Percentiles rank a stretch among this genome's conserved stretches.
Evolutionary conservation across 192 early-diverging fungal genomes (phyloP).

Genomic region (Coemansia sp.): DNA sequence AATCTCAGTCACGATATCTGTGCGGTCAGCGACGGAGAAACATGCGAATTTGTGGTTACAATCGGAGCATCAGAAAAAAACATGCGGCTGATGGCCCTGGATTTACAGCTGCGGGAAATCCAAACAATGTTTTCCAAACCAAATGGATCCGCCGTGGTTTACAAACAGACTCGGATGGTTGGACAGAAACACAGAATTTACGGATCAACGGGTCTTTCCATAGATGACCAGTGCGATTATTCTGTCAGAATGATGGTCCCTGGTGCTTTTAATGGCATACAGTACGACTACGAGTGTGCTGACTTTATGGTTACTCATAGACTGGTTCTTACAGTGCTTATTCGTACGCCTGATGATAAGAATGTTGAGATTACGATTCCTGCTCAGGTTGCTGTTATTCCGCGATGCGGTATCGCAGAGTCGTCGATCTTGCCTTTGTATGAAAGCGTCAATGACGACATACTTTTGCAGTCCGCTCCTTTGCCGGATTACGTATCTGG

Average conservation of each 20-base stretch:
- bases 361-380: slow-evolving; percentile 20
- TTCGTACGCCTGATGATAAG: slow-evolving; percentile 14
- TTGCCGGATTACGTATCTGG: neutral
- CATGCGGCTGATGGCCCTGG: slow-evolving; percentile 8
- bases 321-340: slow-evolving; percentile 14
- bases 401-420: slow-evolving; percentile 8
- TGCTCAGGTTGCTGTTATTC: slow-evolving; percentile 20
- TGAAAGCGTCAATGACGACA: slow-evolving; percentile 10
- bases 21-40: slow-evolving; percentile 5
- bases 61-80: slow-evolving; percentile 12
- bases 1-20: slow-evolving; percentile 2
- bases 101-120: slow-evolving; percentile 17
- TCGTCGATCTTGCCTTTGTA: slow-evolving; percentile 16
- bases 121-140: slow-evolving; percentile 8
- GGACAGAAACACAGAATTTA: slow-evolving; percentile 12
- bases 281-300: slow-evolving; percentile 15
- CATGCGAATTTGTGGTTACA: slow-evolving; percentile 4
- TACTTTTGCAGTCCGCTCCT: slow-evolving; percentile 12
- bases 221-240: slow-evolving; percentile 5
- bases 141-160: neutral
- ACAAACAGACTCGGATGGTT: slow-evolving; percentile 13
- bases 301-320: slow-evolving; percentile 14
- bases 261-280: slow-evolving; percentile 4
- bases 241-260: slow-evolving; percentile 11
- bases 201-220: slow-evolving; percentile 1